Base-by-base conservation (phyloP, 2,329 filamentous ascomycete species). In the Exophiala dermatitidis region DNA sequence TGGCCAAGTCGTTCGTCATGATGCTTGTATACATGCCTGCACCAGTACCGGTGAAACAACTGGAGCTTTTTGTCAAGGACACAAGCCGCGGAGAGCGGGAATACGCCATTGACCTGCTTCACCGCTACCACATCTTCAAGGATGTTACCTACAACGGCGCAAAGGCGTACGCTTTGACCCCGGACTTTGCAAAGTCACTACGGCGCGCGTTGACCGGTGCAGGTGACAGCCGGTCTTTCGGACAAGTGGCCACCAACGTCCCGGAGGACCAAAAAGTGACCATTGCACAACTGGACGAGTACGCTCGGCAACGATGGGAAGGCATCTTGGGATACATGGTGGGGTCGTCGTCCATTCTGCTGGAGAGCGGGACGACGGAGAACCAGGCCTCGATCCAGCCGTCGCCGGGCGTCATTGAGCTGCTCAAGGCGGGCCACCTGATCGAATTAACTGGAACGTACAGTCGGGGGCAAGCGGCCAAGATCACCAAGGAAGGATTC, bases 1-100 rank as follows among this genome's bases (percentile, higher is more conserved):
- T 97, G 57, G 91, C 93, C 63, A 97, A 98, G 77, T 89, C 84
- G 10, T 86, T 98, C 65, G 91, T 98, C 57, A 95, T 96, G 85
- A 87, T 88, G 37, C 83, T 98, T 65, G 82, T 98, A 3, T 98
- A 95, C 73, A 86, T 94, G 74, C 87, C 88, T 38, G 77, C 80
- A 7, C 88, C 93, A 0, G 81, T 97, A 59, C 80, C 82, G 1
- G 79, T 88, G n/a, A 75, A 81, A 58, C 86, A 94, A 64, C 79
- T 98, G 55, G 90, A 97, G 63, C 74, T 81, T 40, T 95, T 91
- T 89, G 84, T 96, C 47, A 86, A 85, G 62, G 80, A 88, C 4
- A 77, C 78, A 46, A 80, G 78, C 63, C 77, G 76, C 62, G 75
- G 85, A 63, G 83, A 91, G 69, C 86, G 88, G 66, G 90, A 96